Base-by-base conservation (phyloP, 257 asterid species). In the Ligustrum vulgare region DNA sequence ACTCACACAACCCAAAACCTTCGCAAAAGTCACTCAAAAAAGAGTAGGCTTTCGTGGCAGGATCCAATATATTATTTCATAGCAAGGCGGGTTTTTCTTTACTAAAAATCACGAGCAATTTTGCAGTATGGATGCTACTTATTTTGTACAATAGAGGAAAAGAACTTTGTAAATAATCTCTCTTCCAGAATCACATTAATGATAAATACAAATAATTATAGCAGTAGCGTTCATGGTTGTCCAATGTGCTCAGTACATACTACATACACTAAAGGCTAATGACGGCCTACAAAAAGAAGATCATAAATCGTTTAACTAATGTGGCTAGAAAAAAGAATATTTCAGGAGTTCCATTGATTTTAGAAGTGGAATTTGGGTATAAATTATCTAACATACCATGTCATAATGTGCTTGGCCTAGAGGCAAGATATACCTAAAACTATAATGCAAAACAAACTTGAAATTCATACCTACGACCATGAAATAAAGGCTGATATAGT, bases 271-370 rank as follows among this genome's bases (percentile, higher is more conserved):
- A 49, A 49, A 16, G 60, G 23, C 8, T 15, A 22, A 23, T 39
- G 71, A 60, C 49, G 33, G 43, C 54, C 70, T 75, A 41, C 41
- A 34, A 58, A 66, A 63, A 64, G n/a, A 33, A 22, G 34, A 71
- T 20, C 65, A 8, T 63, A 8, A 32, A 43, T 62, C 13, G 23
- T 68, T 64, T 36, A 51, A 35, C 6, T 18, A 67, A 35, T 33
- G 39, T 63, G 34, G 68, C 8, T 33, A 4, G 69, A 31, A 66
- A 33, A 66, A 32, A 66, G 25, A 25, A 6, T 49, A 18, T 49
- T 49, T 49, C 60, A 49, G 60, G 60, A 15, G 20, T 1, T 49
- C 8, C 4, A 49, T 49, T 49, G 60, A 49, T 49, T 49, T 49
- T 49, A 49, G 9, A 49, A 49, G 23, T 49, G 60, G 22, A 18